phyloP scores from a whole-genome alignment of 2,329 filamentous ascomycete species.

The Neofusicoccum umdonicola region DNA sequence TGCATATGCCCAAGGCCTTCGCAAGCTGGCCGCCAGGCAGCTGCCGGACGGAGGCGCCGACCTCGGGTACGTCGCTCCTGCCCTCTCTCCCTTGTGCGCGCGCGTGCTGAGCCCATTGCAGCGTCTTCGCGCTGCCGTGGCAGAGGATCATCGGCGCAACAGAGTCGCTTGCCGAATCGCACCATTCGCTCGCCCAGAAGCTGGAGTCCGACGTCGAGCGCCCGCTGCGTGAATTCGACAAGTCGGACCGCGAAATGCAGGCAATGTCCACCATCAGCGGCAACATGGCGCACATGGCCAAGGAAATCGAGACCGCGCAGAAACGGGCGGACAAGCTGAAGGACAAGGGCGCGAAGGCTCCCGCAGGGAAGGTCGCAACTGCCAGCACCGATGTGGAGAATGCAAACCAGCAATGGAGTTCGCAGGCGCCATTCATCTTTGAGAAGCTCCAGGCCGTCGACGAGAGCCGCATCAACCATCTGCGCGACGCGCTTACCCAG shows the following conservation, averaged over 20 bases:
- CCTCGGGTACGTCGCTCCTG: slow-evolving; percentile 67
- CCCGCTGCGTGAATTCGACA: slow-evolving; percentile 73
- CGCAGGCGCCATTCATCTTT: slow-evolving; percentile 90
- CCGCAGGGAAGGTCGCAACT: slow-evolving; percentile 71
- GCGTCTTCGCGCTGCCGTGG: slow-evolving; percentile 89
- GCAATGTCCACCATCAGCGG: slow-evolving; percentile 77
- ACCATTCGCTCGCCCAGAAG: slow-evolving; percentile 74
- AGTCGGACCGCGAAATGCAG: slow-evolving; percentile 70
- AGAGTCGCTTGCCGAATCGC: slow-evolving; percentile 77
- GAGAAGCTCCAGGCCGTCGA: slow-evolving; percentile 89
- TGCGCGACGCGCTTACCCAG: slow-evolving; percentile 88
- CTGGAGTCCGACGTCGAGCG: slow-evolving; percentile 87
- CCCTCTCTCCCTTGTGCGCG: slow-evolving; percentile 21
- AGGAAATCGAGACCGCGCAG: slow-evolving; percentile 79
- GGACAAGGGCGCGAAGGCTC: slow-evolving; percentile 74
- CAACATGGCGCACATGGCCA: slow-evolving; percentile 77
- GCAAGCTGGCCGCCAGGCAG: slow-evolving; percentile 73
- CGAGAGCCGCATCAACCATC: slow-evolving; percentile 82
- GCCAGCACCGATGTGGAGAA: slow-evolving; percentile 72
- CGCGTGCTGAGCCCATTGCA: slow-evolving; percentile 38
- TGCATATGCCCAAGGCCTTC: slow-evolving; percentile 76
- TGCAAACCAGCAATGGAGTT: slow-evolving; percentile 84
- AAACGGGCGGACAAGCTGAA: slow-evolving; percentile 81
- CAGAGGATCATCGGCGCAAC: slow-evolving; percentile 78
- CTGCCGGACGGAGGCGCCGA: slow-evolving; percentile 74